These are phyloP conservation scores for Colletotrichum limetticola DNA, from an alignment of 2,329 filamentous ascomycete genomes.

Conservation along the genomic window DNA sequence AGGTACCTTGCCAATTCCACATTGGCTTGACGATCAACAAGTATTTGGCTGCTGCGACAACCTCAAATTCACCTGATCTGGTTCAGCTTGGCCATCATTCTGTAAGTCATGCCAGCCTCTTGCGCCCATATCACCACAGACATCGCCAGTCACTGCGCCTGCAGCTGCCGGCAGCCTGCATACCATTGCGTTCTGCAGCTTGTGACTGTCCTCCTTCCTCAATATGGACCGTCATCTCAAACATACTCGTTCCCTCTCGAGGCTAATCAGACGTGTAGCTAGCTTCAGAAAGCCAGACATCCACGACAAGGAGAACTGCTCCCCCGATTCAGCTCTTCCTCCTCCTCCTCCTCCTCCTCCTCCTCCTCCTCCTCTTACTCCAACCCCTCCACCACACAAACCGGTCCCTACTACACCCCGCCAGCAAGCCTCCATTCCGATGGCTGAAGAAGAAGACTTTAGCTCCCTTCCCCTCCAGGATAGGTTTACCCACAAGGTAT, in stretches of 20 bases:
- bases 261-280: slow-evolving; percentile 29
- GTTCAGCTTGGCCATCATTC: background rate
- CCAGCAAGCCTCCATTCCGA: slow-evolving; percentile 47
- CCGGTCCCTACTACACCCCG: background rate
- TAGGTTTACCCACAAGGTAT: slow-evolving; percentile 84
- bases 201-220: background rate
- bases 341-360: background rate
- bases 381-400: background rate
- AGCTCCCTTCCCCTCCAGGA: slow-evolving; percentile 81
- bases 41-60: slow-evolving; percentile 17
- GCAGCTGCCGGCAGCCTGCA: slow-evolving; percentile 10
- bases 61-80: slow-evolving; percentile 25
- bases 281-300: slow-evolving; percentile 22
- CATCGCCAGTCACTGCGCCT: slow-evolving; percentile 4
- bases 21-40: slow-evolving; percentile 6
- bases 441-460: slow-evolving; percentile 91
- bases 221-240: slow-evolving; percentile 24
- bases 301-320: slow-evolving; percentile 20
- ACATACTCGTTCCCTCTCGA: slow-evolving; percentile 31
- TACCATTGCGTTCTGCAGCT: background rate
- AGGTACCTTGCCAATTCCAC: background rate
- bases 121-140: background rate
- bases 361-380: background rate
- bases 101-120: slow-evolving; percentile 22
- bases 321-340: background rate